Evolutionary conservation across 2,329 filamentous ascomycete genomes (phyloP).

Genomic region (Dothideomycetes sp.): DNA sequence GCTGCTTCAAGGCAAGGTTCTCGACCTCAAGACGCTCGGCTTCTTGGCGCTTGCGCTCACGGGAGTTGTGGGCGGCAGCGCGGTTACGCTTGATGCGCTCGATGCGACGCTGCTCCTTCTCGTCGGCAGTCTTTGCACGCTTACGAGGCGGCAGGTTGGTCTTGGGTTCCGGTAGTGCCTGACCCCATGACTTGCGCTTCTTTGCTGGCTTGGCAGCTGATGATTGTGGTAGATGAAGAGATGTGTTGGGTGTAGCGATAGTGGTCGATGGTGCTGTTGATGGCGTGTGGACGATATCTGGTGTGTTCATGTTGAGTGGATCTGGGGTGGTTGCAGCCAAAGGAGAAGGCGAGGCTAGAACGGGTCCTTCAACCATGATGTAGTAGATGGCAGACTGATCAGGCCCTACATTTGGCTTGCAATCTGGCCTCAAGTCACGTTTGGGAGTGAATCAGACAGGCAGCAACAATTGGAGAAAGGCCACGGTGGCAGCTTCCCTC

Average conservation of each 20-base stretch:
- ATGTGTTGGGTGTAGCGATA: conserved; percentile 1
- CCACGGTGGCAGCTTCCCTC: conserved; percentile 1
- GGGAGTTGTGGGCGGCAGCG: conserved; percentile 88
- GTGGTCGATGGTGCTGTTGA: conserved; percentile 2
- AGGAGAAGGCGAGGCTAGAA: conserved; percentile 2
- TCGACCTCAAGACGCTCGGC: conserved; percentile 67
- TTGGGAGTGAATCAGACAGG: neutral
- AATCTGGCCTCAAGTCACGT: conserved; percentile 8
- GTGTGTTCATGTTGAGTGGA: conserved; percentile 14
- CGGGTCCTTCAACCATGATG: conserved; percentile 11
- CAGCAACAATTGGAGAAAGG: neutral
- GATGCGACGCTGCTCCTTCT: conserved; percentile 96
- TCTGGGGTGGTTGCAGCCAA: conserved; percentile 11
- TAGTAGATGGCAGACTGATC: neutral
- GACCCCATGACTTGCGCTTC: conserved; percentile 98
- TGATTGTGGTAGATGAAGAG: conserved; percentile 8
- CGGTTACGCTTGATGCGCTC: conserved; percentile 96
- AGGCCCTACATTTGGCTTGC: conserved; percentile 11
- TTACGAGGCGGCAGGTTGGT: conserved; percentile 92
- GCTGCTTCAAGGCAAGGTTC: conserved; percentile 15
- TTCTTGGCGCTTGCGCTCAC: conserved; percentile 84
- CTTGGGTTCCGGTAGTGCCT: conserved; percentile 92
- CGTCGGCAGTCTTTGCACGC: conserved; percentile 96
- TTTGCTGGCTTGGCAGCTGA: conserved; percentile 54
- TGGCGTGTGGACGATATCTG: conserved; percentile 8